Evolutionary conservation across 108 stramenopile species (phyloP).

Genomic region (Nitzschia putrida): DNA sequence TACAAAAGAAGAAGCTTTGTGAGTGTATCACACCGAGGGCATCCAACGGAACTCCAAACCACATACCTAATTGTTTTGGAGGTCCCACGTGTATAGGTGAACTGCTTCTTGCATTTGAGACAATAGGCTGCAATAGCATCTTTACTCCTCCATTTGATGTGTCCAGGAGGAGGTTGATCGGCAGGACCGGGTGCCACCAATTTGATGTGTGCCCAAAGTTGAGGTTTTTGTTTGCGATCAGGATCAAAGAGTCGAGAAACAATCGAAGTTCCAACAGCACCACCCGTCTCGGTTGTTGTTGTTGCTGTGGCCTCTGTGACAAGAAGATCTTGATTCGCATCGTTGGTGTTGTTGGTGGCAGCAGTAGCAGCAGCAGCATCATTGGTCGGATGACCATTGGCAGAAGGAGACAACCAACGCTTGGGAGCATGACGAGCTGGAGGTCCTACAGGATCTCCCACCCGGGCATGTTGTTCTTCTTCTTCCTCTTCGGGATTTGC

Average conservation of each 20-base stretch:
- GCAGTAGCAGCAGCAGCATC: neutral
- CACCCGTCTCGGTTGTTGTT: neutral
- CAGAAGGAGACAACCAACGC: neutral
- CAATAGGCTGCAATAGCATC: slow-evolving; percentile 43
- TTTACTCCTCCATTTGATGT: slow-evolving; percentile 19
- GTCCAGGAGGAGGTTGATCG: slow-evolving; percentile 20
- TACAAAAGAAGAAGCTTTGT: neutral
- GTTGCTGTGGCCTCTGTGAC: neutral
- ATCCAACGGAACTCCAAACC: neutral
- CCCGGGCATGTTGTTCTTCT: neutral
- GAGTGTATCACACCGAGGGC: neutral
- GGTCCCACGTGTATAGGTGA: slow-evolving; percentile 37
- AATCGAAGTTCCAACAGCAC: neutral
- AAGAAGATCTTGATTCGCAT: too few relatives aligned
- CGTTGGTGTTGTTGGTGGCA: neutral
- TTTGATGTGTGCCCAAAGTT: slow-evolving; percentile 28
- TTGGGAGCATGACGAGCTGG: slow-evolving; percentile 26
- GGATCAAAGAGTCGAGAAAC: slow-evolving; percentile 34
- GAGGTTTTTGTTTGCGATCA: slow-evolving; percentile 31
- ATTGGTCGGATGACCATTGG: neutral
- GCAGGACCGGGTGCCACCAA: slow-evolving; percentile 36
- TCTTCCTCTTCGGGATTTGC: neutral
- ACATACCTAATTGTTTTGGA: slow-evolving; percentile 24
- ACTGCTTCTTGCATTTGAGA: slow-evolving; percentile 34
- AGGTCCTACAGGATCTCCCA: slow-evolving; percentile 22